phyloP scores from a whole-genome alignment of 495 filamentous ascomycete species.

The Apiosordaria backusii region DNA sequence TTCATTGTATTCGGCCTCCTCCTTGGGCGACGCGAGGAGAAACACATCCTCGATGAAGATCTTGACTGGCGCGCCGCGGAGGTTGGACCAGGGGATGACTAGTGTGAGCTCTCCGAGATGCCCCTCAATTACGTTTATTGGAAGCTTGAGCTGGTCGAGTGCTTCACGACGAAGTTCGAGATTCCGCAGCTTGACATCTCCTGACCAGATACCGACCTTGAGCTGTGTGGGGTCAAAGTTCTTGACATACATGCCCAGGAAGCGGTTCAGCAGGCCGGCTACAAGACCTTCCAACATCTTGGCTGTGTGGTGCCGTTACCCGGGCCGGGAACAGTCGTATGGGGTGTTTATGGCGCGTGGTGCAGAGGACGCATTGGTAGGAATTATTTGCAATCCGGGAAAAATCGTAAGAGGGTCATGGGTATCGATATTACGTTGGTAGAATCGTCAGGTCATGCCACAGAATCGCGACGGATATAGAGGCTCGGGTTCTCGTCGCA shows the following conservation, averaged over 20 bases:
- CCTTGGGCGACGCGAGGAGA: conserved; percentile 86
- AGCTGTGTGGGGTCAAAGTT: conserved; percentile 97
- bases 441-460: conserved; percentile 12
- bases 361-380: conserved; percentile 35
- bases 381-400: not conserved
- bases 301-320: conserved; percentile 48
- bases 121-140: conserved; percentile 93
- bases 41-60: conserved; percentile 96
- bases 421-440: not conserved
- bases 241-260: conserved; percentile 98
- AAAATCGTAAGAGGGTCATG: not conserved
- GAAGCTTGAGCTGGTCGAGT: conserved; percentile 90
- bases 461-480: conserved; percentile 4
- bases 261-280: conserved; percentile 93
- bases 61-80: conserved; percentile 88
- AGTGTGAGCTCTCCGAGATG: conserved; percentile 88
- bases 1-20: conserved; percentile 87
- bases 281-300: conserved; percentile 64
- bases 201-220: conserved; percentile 97
- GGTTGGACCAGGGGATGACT: conserved; percentile 92
- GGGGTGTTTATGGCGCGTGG: conserved; percentile 26
- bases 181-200: conserved; percentile 88
- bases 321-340: conserved; percentile 41
- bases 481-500: not conserved
- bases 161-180: conserved; percentile 91